phyloP scores from a whole-genome alignment of 768 basidiomycete species.

The Leucogyrophana mollusca region DNA sequence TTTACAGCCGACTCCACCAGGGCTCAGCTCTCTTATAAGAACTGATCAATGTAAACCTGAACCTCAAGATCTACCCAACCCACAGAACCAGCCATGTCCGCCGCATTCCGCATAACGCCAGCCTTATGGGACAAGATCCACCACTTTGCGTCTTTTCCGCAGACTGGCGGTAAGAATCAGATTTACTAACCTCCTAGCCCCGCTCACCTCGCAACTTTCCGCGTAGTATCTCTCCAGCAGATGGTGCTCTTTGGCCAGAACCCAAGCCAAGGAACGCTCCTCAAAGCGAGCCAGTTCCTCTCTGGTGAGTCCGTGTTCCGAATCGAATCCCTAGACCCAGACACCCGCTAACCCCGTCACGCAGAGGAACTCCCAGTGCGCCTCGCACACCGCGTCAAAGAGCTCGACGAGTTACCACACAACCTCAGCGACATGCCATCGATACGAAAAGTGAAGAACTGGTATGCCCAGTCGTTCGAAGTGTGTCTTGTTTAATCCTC shows the following conservation, averaged over 20 bases:
- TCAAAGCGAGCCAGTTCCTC: conserved; percentile 91
- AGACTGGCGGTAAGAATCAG: conserved; percentile 73
- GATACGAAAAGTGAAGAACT: conserved; percentile 93
- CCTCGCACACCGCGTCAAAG: conserved; percentile 93
- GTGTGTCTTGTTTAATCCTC: conserved; percentile 41
- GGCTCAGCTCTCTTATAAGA: too few relatives aligned
- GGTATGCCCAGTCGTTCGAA: conserved; percentile 99
- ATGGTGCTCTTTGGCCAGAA: conserved; percentile 98
- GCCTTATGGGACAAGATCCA: conserved; percentile 88
- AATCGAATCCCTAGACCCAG: conserved; percentile 4
- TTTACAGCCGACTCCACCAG: too few relatives aligned
- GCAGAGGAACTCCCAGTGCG: conserved; percentile 93
- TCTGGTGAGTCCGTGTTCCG: conserved; percentile 48
- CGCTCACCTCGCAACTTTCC: not conserved
- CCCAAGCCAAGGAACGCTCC: conserved; percentile 88
- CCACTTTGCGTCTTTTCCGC: conserved; percentile 89
- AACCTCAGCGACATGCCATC: conserved; percentile 88
- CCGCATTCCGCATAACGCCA: conserved; percentile 67
- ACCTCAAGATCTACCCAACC: too few relatives aligned
- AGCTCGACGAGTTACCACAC: conserved; percentile 92
- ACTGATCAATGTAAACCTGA: too few relatives aligned
- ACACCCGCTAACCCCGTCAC: not conserved
- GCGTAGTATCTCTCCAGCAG: conserved; percentile 89
- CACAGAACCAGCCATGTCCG: conserved; percentile 27
- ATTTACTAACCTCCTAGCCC: too few relatives aligned